Percentiles rank a stretch among this genome's conserved stretches.
Evolutionary conservation across 371 early-diverging fungal species (phyloP).

Genomic region (Rhizopus sp.): DNA sequence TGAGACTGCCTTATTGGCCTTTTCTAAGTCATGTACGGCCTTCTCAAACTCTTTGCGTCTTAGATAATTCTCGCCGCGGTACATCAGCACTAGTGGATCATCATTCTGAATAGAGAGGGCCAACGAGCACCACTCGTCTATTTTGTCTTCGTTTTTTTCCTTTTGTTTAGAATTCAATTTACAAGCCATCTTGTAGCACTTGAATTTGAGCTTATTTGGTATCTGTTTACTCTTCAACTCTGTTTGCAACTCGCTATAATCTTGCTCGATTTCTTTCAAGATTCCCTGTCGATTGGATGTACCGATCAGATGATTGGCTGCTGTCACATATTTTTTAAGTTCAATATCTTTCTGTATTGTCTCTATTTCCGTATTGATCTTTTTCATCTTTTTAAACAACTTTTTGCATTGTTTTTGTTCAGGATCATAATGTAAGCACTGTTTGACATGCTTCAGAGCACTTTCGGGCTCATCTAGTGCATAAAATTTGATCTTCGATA

Average conservation of each 20-base stretch:
- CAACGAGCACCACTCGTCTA: conserved; percentile 52
- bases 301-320: conserved; percentile 64
- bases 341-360: conserved; percentile 57
- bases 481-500: conserved; percentile 78
- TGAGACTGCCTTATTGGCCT: conserved; percentile 63
- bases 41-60: conserved; percentile 73
- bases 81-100: conserved; percentile 69
- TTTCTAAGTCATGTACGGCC: conserved; percentile 69
- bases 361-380: conserved; percentile 72
- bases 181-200: conserved; percentile 65
- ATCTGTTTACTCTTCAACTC: conserved; percentile 31
- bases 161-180: conserved; percentile 56
- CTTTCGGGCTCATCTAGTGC: conserved; percentile 69
- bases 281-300: conserved; percentile 46
- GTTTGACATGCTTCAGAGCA: conserved; percentile 74
- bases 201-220: conserved; percentile 56
- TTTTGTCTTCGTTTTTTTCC: conserved; percentile 44
- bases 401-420: conserved; percentile 86
- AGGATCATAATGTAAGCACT: conserved; percentile 88
- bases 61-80: conserved; percentile 72
- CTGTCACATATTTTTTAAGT: conserved; percentile 65
- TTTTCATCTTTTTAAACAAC: conserved; percentile 71
- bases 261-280: conserved; percentile 51
- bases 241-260: conserved; percentile 34
- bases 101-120: conserved; percentile 61